A percentile compares a stretch with the other conserved stretches of the same genome.
Evolutionary conservation across 2,329 filamentous ascomycete species (phyloP).

Genomic region (Xylaria polymorpha): DNA sequence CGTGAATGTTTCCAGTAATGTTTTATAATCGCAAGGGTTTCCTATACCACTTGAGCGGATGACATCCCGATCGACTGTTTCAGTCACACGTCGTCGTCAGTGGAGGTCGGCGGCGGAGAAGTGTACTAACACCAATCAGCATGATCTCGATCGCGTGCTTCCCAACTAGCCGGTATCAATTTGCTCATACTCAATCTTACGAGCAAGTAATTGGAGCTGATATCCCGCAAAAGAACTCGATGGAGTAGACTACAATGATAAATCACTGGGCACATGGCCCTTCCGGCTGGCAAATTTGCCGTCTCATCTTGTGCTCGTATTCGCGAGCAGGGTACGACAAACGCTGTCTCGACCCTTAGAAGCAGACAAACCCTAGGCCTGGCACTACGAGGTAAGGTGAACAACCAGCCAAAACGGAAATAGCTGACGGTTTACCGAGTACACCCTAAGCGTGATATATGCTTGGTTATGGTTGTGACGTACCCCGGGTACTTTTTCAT

Average conservation of each 20-base stretch:
- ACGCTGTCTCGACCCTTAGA: neutral
- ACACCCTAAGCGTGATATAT: neutral
- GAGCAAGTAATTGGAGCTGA: neutral
- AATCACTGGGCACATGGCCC: neutral
- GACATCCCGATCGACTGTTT: neutral
- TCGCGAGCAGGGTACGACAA: neutral
- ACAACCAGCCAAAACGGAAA: neutral
- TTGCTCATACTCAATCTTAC: neutral
- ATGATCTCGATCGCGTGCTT: neutral
- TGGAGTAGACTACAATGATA: neutral
- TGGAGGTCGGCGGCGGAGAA: too few species aligned
- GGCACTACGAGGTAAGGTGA: neutral
- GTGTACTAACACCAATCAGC: neutral
- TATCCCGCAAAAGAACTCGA: neutral
- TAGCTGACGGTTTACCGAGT: neutral
- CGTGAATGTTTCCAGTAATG: neutral
- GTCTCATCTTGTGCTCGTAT: neutral
- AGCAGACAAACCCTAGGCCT: neutral
- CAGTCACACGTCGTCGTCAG: neutral
- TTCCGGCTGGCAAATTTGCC: neutral
- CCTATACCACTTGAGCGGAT: conserved; percentile 4
- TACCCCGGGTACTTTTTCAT: conserved; percentile 1
- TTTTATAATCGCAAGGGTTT: neutral
- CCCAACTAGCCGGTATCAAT: neutral
- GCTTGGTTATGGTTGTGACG: neutral